Evolutionary conservation across 768 basidiomycete genomes (phyloP).

Genomic region (Lanmaoa pseudosensibilis): DNA sequence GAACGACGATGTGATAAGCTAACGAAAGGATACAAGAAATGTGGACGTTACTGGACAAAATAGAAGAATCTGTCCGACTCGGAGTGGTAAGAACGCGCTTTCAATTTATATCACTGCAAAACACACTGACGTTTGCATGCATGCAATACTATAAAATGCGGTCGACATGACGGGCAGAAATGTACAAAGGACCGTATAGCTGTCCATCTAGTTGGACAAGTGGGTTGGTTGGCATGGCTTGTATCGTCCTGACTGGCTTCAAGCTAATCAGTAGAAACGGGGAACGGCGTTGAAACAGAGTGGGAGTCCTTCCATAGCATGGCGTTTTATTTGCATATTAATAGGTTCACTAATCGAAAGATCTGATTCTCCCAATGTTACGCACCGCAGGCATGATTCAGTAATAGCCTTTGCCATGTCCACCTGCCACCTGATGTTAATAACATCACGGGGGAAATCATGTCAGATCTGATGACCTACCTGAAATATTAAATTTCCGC

Average conservation of each 20-base stretch:
- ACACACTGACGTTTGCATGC: conserved; percentile 13
- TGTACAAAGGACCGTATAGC: conserved; percentile 2
- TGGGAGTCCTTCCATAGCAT: too few relatives aligned
- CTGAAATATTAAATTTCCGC: too few relatives aligned
- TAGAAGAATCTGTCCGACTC: conserved; percentile 14
- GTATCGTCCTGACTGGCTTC: not conserved
- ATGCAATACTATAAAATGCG: conserved; percentile 2
- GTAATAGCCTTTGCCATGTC: too few relatives aligned
- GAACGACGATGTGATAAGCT: not conserved
- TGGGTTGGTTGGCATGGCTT: not conserved
- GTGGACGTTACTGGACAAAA: conserved; percentile 3
- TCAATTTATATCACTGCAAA: not conserved
- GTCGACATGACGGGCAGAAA: not conserved
- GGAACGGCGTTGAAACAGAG: too few relatives aligned
- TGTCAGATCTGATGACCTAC: too few relatives aligned
- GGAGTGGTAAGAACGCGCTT: not conserved
- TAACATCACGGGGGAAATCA: too few relatives aligned
- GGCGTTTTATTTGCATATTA: too few relatives aligned
- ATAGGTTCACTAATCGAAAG: too few relatives aligned
- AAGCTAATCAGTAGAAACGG: not conserved
- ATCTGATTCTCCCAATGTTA: too few relatives aligned
- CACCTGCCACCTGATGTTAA: too few relatives aligned
- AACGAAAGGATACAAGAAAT: not conserved
- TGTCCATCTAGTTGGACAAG: not conserved
- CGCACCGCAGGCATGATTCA: too few relatives aligned